phyloP scores from a whole-genome alignment of 306 rosid species.

The Vigna nakashimae region DNA sequence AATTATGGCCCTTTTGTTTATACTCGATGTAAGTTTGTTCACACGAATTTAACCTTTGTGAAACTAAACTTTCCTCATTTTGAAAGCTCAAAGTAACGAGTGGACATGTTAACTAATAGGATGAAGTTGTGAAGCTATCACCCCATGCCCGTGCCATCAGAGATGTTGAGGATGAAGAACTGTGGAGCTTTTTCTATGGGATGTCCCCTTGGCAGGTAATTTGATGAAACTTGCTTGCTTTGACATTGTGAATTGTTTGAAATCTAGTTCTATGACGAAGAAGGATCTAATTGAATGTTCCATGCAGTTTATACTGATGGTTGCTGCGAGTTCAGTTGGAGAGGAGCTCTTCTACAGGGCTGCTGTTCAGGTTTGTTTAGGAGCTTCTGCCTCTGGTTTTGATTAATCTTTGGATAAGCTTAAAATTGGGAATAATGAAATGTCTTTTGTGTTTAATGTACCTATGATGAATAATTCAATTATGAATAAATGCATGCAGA shows the following conservation, averaged over 20 bases:
- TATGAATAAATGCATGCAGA: background rate
- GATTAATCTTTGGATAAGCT: background rate
- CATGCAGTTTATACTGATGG: constrained; percentile 84
- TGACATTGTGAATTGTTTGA: constrained; percentile 23
- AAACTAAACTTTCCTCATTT: constrained; percentile 2
- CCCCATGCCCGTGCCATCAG: constrained; percentile 98
- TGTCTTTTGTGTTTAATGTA: constrained; percentile 9
- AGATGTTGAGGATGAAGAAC: constrained; percentile 98
- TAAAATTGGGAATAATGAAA: constrained; percentile 20
- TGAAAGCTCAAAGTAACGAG: constrained; percentile 18
- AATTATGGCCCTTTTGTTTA: constrained; percentile 93
- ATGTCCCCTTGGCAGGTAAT: constrained; percentile 98
- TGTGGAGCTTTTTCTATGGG: constrained; percentile 93
- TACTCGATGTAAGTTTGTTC: constrained; percentile 74
- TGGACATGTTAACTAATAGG: constrained; percentile 56
- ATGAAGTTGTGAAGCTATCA: constrained; percentile 93
- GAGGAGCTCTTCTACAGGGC: constrained; percentile 99
- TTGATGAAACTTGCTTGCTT: constrained; percentile 25
- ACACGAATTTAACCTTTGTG: background rate
- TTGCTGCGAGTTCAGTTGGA: constrained; percentile 97
- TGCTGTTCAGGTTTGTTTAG: constrained; percentile 89
- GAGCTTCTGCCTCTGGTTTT: constrained; percentile 32
- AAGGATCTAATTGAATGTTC: constrained; percentile 21
- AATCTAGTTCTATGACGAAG: constrained; percentile 37
- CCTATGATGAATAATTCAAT: constrained; percentile 7